Evolutionary conservation across 495 filamentous ascomycete genomes (phyloP).

Genomic region (Tuber calosporum): DNA sequence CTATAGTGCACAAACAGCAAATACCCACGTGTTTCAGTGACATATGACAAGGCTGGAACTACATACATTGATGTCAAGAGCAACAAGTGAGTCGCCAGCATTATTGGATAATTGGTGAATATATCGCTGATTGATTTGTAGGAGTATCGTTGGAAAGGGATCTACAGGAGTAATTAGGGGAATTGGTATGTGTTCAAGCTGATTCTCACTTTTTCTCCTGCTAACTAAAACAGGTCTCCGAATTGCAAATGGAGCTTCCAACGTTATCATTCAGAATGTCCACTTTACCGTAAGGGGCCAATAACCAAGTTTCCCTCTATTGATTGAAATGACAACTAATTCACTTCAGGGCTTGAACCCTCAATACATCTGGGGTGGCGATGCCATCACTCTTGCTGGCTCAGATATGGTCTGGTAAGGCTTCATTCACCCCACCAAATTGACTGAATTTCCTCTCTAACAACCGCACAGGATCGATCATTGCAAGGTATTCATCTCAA

Average conservation of each 20-base stretch:
- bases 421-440: background rate
- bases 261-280: slow-evolving; percentile 44
- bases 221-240: slow-evolving; percentile 32
- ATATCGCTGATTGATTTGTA: background rate
- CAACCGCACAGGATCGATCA: slow-evolving; percentile 39
- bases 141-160: slow-evolving; percentile 40
- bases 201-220: background rate
- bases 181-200: slow-evolving; percentile 25
- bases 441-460: background rate
- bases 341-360: slow-evolving; percentile 42
- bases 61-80: slow-evolving; percentile 41
- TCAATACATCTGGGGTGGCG: slow-evolving; percentile 45
- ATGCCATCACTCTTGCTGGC: slow-evolving; percentile 43
- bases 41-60: slow-evolving; percentile 44
- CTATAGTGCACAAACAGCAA: slow-evolving; percentile 35
- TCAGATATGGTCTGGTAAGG: slow-evolving; percentile 41
- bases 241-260: slow-evolving; percentile 42
- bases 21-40: slow-evolving; percentile 40
- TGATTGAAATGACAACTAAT: slow-evolving; percentile 15
- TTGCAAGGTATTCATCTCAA: slow-evolving; percentile 43
- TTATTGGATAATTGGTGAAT: background rate
- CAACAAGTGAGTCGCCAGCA: slow-evolving; percentile 36
- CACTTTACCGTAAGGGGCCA: slow-evolving; percentile 17
- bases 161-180: slow-evolving; percentile 43
- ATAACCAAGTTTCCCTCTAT: background rate